Conservation (phyloP, 1,284 basidiomycete species). For the Inonotus hispidus region DNA sequence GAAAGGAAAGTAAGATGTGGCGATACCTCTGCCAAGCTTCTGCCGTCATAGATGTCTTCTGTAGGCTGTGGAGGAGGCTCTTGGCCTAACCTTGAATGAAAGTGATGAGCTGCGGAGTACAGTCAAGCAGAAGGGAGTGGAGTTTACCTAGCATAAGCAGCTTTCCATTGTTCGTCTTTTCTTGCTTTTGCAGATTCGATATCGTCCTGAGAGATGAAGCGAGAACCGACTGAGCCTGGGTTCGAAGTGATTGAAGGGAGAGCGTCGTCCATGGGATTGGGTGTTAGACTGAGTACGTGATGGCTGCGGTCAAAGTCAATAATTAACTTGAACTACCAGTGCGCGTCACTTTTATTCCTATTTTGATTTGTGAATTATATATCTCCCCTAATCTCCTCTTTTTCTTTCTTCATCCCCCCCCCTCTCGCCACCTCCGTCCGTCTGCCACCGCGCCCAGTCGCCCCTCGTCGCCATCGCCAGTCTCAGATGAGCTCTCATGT, state of each 20-base stretch:
- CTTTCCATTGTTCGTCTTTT: conserved; percentile 86
- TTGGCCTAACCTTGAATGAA: conserved; percentile 63
- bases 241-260: conserved; percentile 58
- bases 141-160: conserved; percentile 79
- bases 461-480: not conserved
- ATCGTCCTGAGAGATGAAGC: conserved; percentile 75
- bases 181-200: conserved; percentile 73
- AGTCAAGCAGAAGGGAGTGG: conserved; percentile 1
- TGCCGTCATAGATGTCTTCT: conserved; percentile 78
- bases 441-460: not conserved
- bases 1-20: not conserved
- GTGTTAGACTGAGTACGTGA: not conserved
- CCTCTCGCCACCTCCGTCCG: not conserved
- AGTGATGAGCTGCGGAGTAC: conserved; percentile 1
- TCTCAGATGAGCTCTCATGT: conserved; percentile 19
- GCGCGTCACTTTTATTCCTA: not conserved
- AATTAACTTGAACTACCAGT: not conserved
- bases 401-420: not conserved
- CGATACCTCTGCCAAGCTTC: conserved; percentile 82
- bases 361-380: not conserved
- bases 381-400: not conserved
- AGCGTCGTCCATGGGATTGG: conserved; percentile 34
- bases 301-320: not conserved
- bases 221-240: conserved; percentile 58
- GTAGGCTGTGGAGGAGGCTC: conserved; percentile 76